A percentile compares a stretch with the other conserved stretches of the same genome.
Conservation (phyloP, 768 basidiomycete species). For the Tricholoma bakamatsutake region DNA sequence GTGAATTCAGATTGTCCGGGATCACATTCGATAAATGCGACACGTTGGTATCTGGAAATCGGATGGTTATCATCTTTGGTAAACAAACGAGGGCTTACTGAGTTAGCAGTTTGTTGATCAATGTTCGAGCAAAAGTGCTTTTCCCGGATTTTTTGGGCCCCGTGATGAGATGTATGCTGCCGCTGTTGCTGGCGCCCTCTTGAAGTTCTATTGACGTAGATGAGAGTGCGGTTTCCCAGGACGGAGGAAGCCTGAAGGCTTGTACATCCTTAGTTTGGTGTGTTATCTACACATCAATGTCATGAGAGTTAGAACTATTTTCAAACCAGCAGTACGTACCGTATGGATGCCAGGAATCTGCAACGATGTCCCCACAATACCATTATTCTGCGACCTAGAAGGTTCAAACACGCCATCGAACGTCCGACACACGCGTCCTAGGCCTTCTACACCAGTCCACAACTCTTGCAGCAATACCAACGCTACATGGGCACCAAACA, state of each 20-base stretch:
- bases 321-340: constrained; percentile 27
- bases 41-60: constrained; percentile 58
- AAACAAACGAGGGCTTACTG: constrained; percentile 33
- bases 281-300: constrained; percentile 22
- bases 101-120: constrained; percentile 62
- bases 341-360: constrained; percentile 43
- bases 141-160: constrained; percentile 89
- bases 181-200: constrained; percentile 5
- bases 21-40: constrained; percentile 92
- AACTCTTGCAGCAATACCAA: constrained; percentile 55
- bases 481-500: constrained; percentile 19
- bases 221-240: constrained; percentile 33
- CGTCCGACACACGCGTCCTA: constrained; percentile 55
- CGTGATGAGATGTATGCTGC: constrained; percentile 57
- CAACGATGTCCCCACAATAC: constrained; percentile 29
- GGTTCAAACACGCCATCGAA: constrained; percentile 61
- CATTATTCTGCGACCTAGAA: constrained; percentile 35
- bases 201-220: neutral
- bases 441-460: constrained; percentile 55
- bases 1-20: constrained; percentile 93
- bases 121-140: constrained; percentile 75
- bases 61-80: neutral
- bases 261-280: constrained; percentile 32
- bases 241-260: constrained; percentile 29
- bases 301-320: neutral